phyloP scores from a whole-genome alignment of 192 early-diverging fungal genomes.

The Rhizophagus sp. region DNA sequence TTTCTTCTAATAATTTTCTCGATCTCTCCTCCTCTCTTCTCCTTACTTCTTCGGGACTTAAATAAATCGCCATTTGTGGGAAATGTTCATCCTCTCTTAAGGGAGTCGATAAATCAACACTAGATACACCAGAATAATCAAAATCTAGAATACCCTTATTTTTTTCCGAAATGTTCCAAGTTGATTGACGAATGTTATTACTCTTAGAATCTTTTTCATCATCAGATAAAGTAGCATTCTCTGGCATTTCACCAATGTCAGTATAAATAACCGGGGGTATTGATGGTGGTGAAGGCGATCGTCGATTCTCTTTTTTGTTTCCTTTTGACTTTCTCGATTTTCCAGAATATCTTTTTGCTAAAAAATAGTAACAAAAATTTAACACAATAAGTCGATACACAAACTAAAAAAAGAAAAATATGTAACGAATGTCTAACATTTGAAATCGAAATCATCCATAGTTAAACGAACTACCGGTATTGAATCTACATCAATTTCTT shows the following conservation, averaged over 20 bases:
- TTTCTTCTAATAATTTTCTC: conserved; percentile 37
- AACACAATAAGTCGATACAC: not conserved
- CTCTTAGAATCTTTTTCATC: conserved; percentile 37
- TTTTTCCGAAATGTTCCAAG: not conserved
- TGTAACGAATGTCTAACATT: conserved; percentile 20
- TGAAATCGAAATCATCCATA: conserved; percentile 52
- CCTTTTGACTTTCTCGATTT: conserved; percentile 33
- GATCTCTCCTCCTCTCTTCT: conserved; percentile 47
- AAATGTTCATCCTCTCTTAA: conserved; percentile 56
- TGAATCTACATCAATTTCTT: conserved; percentile 73
- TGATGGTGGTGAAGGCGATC: conserved; percentile 35
- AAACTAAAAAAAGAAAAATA: not conserved
- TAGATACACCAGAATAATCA: conserved; percentile 43
- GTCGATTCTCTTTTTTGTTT: conserved; percentile 32
- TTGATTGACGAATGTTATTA: not conserved
- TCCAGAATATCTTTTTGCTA: conserved; percentile 5
- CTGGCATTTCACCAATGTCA: conserved; percentile 59
- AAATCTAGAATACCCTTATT: conserved; percentile 43
- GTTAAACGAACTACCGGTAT: conserved; percentile 81
- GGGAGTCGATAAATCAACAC: conserved; percentile 56
- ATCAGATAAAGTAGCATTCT: conserved; percentile 56
- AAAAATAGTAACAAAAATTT: not conserved
- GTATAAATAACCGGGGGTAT: conserved; percentile 48
- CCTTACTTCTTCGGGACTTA: conserved; percentile 56
- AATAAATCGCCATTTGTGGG: conserved; percentile 53